Evolutionary conservation across 1,139 yeast genomes (phyloP).

Genomic region (Nadsonia commutata): DNA sequence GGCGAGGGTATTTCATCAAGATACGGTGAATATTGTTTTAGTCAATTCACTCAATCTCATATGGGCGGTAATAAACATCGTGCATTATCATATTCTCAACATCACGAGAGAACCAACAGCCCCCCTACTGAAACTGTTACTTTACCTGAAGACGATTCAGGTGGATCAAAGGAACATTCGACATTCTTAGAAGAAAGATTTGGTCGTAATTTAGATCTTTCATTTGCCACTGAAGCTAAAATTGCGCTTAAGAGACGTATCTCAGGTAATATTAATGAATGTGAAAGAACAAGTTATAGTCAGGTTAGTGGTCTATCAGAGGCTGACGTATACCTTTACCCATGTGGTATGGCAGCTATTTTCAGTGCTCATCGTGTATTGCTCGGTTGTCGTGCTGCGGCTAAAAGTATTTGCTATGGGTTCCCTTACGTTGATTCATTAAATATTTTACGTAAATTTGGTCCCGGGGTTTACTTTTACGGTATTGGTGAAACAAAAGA

Average conservation of each 20-base stretch:
- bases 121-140: not conserved
- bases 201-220: slow-evolving; percentile 74
- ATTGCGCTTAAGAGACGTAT: slow-evolving; percentile 59
- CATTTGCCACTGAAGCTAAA: slow-evolving; percentile 65
- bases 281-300: slow-evolving; percentile 10
- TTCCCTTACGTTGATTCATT: slow-evolving; percentile 91
- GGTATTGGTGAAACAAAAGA: slow-evolving; percentile 74
- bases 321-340: slow-evolving; percentile 67
- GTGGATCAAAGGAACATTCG: slow-evolving; percentile 37
- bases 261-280: slow-evolving; percentile 46
- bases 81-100: not conserved
- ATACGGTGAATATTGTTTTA: slow-evolving; percentile 68
- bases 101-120: slow-evolving; percentile 2
- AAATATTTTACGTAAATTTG: slow-evolving; percentile 74
- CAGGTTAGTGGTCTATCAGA: slow-evolving; percentile 28
- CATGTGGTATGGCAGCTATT: slow-evolving; percentile 88
- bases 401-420: slow-evolving; percentile 79
- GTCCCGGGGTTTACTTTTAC: slow-evolving; percentile 64
- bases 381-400: slow-evolving; percentile 23
- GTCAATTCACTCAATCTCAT: slow-evolving; percentile 33
- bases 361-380: slow-evolving; percentile 67
- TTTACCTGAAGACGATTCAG: slow-evolving; percentile 5
- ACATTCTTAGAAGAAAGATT: slow-evolving; percentile 75
- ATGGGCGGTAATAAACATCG: not conserved
- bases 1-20: slow-evolving; percentile 93